Percentiles rank a stretch among this genome's conserved stretches.
Conservation (phyloP, 192 early-diverging fungal genomes). For the Umbelopsis ramanniana region DNA sequence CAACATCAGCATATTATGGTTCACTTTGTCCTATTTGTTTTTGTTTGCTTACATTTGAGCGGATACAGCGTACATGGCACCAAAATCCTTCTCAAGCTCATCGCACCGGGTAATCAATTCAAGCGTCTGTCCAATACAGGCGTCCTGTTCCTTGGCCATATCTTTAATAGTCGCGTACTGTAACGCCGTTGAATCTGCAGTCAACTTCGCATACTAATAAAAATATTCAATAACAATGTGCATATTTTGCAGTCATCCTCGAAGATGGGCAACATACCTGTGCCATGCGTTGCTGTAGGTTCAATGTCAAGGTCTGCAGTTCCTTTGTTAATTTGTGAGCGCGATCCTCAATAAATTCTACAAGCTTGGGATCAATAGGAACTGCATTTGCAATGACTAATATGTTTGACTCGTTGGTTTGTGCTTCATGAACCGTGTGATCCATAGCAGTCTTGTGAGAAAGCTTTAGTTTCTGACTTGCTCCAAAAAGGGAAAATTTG, state of each 20-base stretch:
- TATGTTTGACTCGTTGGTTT: not conserved
- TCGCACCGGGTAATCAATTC: slow-evolving; percentile 40
- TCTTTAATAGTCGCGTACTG: slow-evolving; percentile 27
- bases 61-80: slow-evolving; percentile 10
- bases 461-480: not conserved
- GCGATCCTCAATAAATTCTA: slow-evolving; percentile 4
- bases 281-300: not conserved
- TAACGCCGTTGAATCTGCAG: slow-evolving; percentile 15
- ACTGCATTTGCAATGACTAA: slow-evolving; percentile 20
- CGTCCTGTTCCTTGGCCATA: slow-evolving; percentile 11
- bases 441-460: not conserved
- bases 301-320: not conserved
- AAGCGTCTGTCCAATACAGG: slow-evolving; percentile 27
- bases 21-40: no score
- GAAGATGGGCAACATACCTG: not conserved
- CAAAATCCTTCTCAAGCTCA: slow-evolving; percentile 42
- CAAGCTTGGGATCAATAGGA: slow-evolving; percentile 2
- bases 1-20: no score
- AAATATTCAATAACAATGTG: not conserved
- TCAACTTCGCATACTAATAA: not conserved
- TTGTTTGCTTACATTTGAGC: slow-evolving; percentile 6
- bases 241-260: not conserved
- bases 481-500: not conserved
- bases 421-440: not conserved
- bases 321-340: not conserved